phyloP scores from a whole-genome alignment of 2,329 filamentous ascomycete genomes.

The Magnaporthiopsis incrustans region DNA sequence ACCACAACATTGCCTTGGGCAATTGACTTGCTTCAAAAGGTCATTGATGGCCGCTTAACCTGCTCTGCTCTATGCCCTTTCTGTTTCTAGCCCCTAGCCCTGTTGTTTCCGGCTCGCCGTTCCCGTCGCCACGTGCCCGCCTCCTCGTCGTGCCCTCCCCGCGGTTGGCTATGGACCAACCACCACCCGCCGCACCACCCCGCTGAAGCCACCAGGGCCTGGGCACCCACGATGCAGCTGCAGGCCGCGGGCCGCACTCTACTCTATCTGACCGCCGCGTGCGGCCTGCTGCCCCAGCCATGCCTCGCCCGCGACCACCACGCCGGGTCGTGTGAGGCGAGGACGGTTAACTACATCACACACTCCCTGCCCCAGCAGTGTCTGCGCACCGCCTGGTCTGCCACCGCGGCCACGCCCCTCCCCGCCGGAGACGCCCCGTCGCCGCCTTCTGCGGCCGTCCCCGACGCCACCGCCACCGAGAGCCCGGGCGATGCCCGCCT shows the following conservation, averaged over 20 bases:
- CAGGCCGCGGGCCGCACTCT: constrained; percentile 3
- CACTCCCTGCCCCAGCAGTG: constrained; percentile 71
- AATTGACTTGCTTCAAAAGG: not conserved
- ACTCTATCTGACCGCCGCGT: constrained; percentile 3
- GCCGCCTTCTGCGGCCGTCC: not conserved
- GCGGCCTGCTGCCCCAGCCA: constrained; percentile 1
- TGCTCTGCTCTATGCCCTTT: not conserved
- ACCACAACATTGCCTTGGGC: not conserved
- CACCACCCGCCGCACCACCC: not conserved
- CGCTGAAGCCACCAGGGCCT: not conserved
- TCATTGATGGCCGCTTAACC: not conserved
- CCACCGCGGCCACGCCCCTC: constrained; percentile 15
- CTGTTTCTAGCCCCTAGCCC: not conserved
- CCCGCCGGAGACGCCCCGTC: not conserved
- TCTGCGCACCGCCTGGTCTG: constrained; percentile 52
- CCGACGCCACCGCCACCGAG: constrained; percentile 6
- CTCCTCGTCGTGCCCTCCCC: not conserved
- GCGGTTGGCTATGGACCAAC: constrained; percentile 7
- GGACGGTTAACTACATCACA: constrained; percentile 75
- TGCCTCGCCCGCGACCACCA: constrained; percentile 4
- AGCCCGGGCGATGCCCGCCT: constrained; percentile 28
- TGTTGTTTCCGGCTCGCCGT: not conserved
- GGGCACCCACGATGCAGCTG: constrained; percentile 2
- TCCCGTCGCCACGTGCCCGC: not conserved
- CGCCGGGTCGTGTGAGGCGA: constrained; percentile 40